Evolutionary conservation across 1,284 basidiomycete genomes (phyloP), one percentile per base, ranked within the genome.

Genomic region (Puccinia triticina): DNA sequence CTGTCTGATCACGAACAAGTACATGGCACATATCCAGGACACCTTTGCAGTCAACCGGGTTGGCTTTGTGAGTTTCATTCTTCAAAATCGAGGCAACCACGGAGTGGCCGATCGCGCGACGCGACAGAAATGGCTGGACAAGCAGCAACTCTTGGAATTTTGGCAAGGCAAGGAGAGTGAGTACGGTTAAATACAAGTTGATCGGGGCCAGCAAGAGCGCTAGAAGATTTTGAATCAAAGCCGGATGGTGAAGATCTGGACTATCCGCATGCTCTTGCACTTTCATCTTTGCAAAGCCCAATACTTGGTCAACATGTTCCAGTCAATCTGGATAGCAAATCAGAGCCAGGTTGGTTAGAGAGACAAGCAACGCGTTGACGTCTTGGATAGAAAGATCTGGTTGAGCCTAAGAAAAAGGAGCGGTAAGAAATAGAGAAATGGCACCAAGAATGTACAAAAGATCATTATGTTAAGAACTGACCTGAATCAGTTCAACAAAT

Each of bases 401-500:
- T 83, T 95, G 92, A 82, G 95, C 94, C 94, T 96, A 84, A n/a
- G 37, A 21, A 40, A 59, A 50, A 67, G 32, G 11, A 26, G 23
- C 23, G 8, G 23, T 8, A 29, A 23, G 14, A 66, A 43, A 34
- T 53, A 29, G 82, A 57, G 37, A 82, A 61, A 83, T 71, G 46
- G 26, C 26, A 1, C 29, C 10, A 18, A n/a, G 37, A 75, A 46
- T 12, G 48, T 5, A 50, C 29, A 1, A 59, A 43, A 8, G 18
- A 32, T 55, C n/a, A 64, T 5, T 16, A 37, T 3, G 53, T 21
- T 32, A 34, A 3, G 18, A 85, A 88, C 32, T 82, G 78, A 93
- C 94, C 90, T 95, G 95, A 89, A 98, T 95, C 50, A 98, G 90
- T 86, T 96, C 93, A 11, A 97, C 95, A n/a, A 97, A 93, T 87